Base-by-base conservation (phyloP, 768 basidiomycete species). In the Termitomyces sp. region DNA sequence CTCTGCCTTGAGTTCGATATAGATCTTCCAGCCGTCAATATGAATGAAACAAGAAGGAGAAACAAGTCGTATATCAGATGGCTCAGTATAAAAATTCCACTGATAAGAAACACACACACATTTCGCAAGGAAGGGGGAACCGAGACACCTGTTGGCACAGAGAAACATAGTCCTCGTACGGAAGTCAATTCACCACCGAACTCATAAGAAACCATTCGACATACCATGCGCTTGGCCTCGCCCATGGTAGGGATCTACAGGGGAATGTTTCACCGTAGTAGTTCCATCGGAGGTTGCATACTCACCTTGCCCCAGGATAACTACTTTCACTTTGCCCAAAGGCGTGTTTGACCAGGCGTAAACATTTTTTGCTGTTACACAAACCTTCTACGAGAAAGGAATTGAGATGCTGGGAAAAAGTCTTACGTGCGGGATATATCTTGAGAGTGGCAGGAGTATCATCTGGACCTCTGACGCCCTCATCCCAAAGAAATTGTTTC, bases 301-400 rank as follows among this genome's bases (percentile, higher is more conserved):
- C 67, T 62, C 50, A 74, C 73, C 73, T 72, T 94, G 92, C 8
- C 90, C 89, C 54, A 98, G 80, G 58, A 97, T 92, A 50, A 97
- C 92, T 28, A 94, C 89, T 67, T 85, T 87, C 60, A 98, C 84
- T 60, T 86, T 84, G 13, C 90, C 87, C 16, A 97, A 74, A 3
- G 92, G 92, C 30, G 92, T 94, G 56, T 87, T 81, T 3, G 92
- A 91, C 94, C 94, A 98, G 13, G 92, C 79, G 69, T 97, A 97
- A 55, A 97, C 90, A 66, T 96, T 84, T 61, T 79, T 76, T 14
- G 93, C 94, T 74, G 62, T 51, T 59, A 52, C 40, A 36, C 26
- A 55, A 16, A 46, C 41, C 45, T 57, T 55, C 40, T 54, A 55
- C 56, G 16, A 50, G 47, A 46, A 58, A 20, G 24, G 32, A 45